Base-by-base conservation (phyloP, 2,329 filamentous ascomycete species). In the Dothideomycetes sp. region DNA sequence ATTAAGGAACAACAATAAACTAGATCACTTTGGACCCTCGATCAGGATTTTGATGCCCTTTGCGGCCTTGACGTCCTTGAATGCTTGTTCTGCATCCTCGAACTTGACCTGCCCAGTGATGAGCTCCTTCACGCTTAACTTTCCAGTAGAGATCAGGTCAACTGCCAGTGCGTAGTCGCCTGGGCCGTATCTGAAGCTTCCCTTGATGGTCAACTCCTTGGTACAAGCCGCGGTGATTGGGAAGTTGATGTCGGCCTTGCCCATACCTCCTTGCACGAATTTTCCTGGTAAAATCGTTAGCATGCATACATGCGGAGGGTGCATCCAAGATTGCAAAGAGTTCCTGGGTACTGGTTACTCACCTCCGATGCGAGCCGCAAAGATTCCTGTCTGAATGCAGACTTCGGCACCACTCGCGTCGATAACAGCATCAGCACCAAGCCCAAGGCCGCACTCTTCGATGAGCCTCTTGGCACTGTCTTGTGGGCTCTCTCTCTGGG, bases 261-360 rank as follows among this genome's bases (percentile, higher is more conserved):
- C 88, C 85, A 94, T 91, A 42, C 86, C 87, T 44, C 79, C 84
- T 65, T 91, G 84, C 4, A 91, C 60, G 52, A n/a, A n/a, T n/a
- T n/a, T n/a, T n/a, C n/a, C n/a, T n/a, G n/a, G n/a, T n/a, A n/a
- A n/a, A n/a, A n/a, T n/a, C n/a, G n/a, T n/a, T n/a, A n/a, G n/a
- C n/a, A n/a, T n/a, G n/a, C n/a, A n/a, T n/a, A n/a, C n/a, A n/a
- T n/a, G n/a, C n/a, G n/a, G n/a, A n/a, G n/a, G n/a, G n/a, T n/a
- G n/a, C n/a, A n/a, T n/a, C n/a, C n/a, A n/a, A n/a, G n/a, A n/a
- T n/a, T n/a, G n/a, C n/a, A n/a, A n/a, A n/a, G 49, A n/a, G n/a
- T n/a, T n/a, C n/a, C n/a, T n/a, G n/a, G n/a, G n/a, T n/a, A n/a
- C n/a, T n/a, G n/a, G n/a, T n/a, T 85, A 89, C 12, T 73, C 79